Conservation (phyloP, 2,329 filamentous ascomycete species). For the Claviceps sp. region DNA sequence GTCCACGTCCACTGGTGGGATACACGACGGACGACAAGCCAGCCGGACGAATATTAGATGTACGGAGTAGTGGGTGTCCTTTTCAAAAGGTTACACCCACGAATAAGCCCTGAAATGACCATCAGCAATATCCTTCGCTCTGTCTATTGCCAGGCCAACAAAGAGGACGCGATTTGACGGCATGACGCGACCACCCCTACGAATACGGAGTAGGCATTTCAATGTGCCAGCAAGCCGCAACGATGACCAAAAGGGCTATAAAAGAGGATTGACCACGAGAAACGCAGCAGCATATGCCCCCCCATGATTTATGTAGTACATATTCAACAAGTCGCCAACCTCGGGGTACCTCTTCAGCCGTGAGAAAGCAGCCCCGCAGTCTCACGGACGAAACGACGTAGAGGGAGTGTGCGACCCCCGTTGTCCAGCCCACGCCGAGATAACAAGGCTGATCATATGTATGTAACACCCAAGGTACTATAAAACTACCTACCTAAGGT, state of each 20-base stretch:
- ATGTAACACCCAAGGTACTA: no score
- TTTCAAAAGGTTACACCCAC: not conserved
- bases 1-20: not conserved
- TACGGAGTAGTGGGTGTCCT: no score
- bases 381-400: no score
- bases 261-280: not conserved
- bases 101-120: not conserved
- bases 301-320: not conserved
- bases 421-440: no score
- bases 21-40: not conserved
- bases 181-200: not conserved
- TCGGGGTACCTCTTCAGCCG: no score
- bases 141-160: not conserved
- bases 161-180: slow-evolving; percentile 3
- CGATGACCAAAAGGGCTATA: not conserved
- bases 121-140: not conserved
- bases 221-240: not conserved
- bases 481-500: no score
- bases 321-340: no score
- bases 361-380: no score
- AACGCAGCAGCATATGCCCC: not conserved
- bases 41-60: not conserved
- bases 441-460: no score
- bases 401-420: no score
- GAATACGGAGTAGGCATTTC: not conserved